Base-by-base conservation (phyloP, 495 filamentous ascomycete species). In the Xylaria flabelliformis region DNA sequence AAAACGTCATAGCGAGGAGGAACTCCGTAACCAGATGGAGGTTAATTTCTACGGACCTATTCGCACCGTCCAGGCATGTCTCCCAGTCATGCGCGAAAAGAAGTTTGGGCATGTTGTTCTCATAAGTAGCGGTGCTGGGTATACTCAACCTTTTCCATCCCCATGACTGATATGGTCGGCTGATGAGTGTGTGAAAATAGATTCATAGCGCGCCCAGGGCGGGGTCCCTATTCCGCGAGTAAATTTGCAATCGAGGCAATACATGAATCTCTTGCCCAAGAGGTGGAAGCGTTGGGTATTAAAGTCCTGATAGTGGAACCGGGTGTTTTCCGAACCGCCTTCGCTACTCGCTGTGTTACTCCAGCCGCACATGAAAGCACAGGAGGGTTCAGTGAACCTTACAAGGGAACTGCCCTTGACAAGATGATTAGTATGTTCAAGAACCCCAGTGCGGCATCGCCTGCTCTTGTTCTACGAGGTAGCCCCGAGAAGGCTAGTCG, bases 271-370 rank as follows among this genome's bases (percentile, higher is more conserved):
- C 74, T 88, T 9, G 70, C 67, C 10, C 64, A 70, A 0, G 85
- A 88, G 72, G 64, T 88, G 12, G 73, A 67, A 17, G 80, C 80
- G 1, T 83, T 88, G 44, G 79, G 80, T 3, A 83, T 89, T 64
- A 77, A 82, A 6, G 83, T 82, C 4, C 76, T 78, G 13, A 72
- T 78, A 13, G 72, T 88, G 15, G 86, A 88, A 77, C 86, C 84
- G 21, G 86, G 86, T 2, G 80, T 78, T 55, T 81, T 80, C 26
- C 73, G 79, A 50, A 83, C 81, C 1, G 67, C 71, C 32, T 81
- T 83, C 61, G 72, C 76, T 13, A 29, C 34, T 19, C 53, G 39
- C 29, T 61, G 70, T 41, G 42, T 56, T 39, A 67, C 82, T 2
- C 48, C 65, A 1, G 75, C 70, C 2, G 79, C 80, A 55, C 70